Base-by-base conservation (phyloP, 2,329 filamentous ascomycete species). In the Colletotrichum karsti region DNA sequence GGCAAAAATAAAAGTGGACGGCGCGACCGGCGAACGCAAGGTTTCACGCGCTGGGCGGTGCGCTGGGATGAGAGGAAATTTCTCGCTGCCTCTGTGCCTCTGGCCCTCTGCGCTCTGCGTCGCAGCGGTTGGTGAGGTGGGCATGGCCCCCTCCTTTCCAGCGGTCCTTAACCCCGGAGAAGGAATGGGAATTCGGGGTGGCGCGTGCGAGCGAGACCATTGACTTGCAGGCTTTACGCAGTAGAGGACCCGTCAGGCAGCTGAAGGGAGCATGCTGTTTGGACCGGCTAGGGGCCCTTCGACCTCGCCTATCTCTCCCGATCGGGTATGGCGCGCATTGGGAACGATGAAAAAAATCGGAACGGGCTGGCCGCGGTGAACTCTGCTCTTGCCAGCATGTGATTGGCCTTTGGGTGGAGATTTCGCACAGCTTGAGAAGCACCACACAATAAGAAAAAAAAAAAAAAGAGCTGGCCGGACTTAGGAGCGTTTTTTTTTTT, bases 361-460 rank as follows among this genome's bases (percentile, higher is more conserved):
- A 33, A 35, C 35, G 41, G 44, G 37, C 18, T 57, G 51, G 42
- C 64, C 44, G 35, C 51, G 42, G 30, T 42, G 44, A 41, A 42
- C 37, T 50, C n/a, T n/a, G n/a, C n/a, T n/a, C n/a, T n/a, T n/a
- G 30, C n/a, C 53, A 20, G 37, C 65, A 68, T 70, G 60, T 69
- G 68, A 70, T 70, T 70, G 65, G 68, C 59, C 24, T 51, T 20
- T 9, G n/a, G 48, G 67, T 59, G 37, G 53, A 59, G 66, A 56
- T 12, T 50, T 28, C 28, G 44, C 20, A 18, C n/a, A n/a, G n/a
- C n/a, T n/a, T n/a, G n/a, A n/a, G n/a, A n/a, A n/a, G n/a, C n/a
- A n/a, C n/a, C n/a, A 12, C 5, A 12, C 10, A 39, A 22, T 8
- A 28, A 51, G 30, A 20, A 37, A 24, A 7, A 24, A 48, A 15